phyloP scores from a whole-genome alignment of 306 rosid species.

The Trifolium fragiferum region DNA sequence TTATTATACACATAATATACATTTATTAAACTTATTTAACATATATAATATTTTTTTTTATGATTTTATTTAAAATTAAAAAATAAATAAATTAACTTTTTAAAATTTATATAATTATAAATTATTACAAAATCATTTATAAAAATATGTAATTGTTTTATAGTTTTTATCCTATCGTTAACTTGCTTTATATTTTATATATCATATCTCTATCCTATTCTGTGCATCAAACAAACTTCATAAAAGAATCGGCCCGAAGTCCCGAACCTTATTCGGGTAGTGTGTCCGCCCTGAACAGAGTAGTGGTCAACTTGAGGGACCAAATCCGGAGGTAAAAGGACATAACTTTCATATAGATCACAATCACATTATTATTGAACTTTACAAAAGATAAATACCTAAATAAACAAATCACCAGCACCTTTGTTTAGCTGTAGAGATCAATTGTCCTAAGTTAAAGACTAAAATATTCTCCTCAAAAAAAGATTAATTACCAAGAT shows the following conservation, averaged over 20 bases:
- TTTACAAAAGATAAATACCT: slow-evolving; percentile 40
- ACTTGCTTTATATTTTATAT: too few relatives aligned
- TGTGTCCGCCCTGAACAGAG: neutral
- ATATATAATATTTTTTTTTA: too few relatives aligned
- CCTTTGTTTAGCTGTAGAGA: slow-evolving; percentile 6
- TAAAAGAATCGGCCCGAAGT: neutral
- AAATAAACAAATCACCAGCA: neutral
- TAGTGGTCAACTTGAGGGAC: neutral
- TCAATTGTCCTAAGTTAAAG: neutral
- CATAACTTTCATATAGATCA: slow-evolving; percentile 11
- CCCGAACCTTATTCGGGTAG: neutral
- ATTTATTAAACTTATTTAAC: too few relatives aligned
- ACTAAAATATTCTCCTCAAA: slow-evolving; percentile 12
- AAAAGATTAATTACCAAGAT: slow-evolving; percentile 1
- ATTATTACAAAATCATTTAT: too few relatives aligned
- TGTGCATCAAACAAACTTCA: too few relatives aligned
- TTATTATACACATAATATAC: too few relatives aligned
- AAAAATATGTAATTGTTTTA: too few relatives aligned
- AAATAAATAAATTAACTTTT: too few relatives aligned
- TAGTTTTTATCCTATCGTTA: too few relatives aligned
- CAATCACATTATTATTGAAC: slow-evolving; percentile 8
- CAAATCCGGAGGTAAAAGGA: neutral
- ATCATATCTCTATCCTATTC: too few relatives aligned
- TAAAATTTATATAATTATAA: too few relatives aligned
- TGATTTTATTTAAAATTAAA: too few relatives aligned